Evolutionary conservation across 2,329 filamentous ascomycete species (phyloP), one percentile per base, ranked within the genome.

Genomic region (Clonostachys solani): DNA sequence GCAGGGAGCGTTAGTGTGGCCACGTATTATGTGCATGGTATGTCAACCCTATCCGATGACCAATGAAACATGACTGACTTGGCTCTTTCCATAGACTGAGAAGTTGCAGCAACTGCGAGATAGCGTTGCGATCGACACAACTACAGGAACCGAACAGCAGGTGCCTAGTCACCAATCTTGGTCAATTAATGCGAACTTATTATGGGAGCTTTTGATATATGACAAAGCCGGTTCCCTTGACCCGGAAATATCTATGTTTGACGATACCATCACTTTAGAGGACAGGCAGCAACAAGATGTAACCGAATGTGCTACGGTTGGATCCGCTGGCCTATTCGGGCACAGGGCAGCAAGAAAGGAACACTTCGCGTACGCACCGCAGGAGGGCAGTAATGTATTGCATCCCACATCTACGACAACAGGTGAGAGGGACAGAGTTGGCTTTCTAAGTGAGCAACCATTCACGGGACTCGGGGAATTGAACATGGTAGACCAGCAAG

Each of bases 121-220:
- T n/a, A 68, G 65, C 45, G 56, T 69, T 18, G 54, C 51, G 9
- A 47, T 46, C 16, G n/a, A 15, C 8, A 9, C 10, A 49, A 42
- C 34, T 49, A 17, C 1, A 48, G n/a, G 49, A 1, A 37, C 17
- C 17, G 33, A 42, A 12, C 35, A 34, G 6, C 45, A 29, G 15
- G n/a, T 35, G 1, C n/a, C 17, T 15, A 40, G 40, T 4, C 54
- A 47, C 17, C 49, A 45, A 23, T 51, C 52, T 0, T 56, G 54
- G 16, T 62, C 65, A 3, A 64, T 67, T 12, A 61, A 69, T 44
- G 53, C 58, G 5, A 59, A 62, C 19, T 51, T 69, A 1, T 54
- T 69, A 1, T 65, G 64, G 62, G 58, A 67, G 29, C 56, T 69
- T 6, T 51, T 69, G 5, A 56, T 67, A 12, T 69, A 67, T 50